Evolutionary conservation across 2,329 filamentous ascomycete species (phyloP).

Genomic region (Talaromyces sp.): DNA sequence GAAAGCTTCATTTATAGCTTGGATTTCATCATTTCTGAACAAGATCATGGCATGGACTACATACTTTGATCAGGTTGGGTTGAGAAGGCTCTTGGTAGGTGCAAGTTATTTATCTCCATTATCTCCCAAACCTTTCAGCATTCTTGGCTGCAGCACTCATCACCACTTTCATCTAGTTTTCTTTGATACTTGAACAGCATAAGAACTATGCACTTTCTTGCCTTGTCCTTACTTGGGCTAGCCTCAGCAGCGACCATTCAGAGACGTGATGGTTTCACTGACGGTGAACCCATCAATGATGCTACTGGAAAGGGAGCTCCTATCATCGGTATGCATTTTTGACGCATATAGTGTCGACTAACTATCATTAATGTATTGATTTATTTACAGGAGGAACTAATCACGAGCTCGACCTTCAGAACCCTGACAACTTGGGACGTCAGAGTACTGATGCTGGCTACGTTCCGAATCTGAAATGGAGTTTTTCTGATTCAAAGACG

Average conservation of each 20-base stretch:
- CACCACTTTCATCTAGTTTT: not conserved
- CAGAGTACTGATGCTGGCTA: slow-evolving; percentile 59
- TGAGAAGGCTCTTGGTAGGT: not conserved
- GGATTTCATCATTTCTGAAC: not conserved
- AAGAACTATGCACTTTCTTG: not conserved
- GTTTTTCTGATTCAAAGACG: slow-evolving; percentile 63
- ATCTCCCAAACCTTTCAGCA: not conserved
- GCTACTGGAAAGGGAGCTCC: slow-evolving; percentile 54
- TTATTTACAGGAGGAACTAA: slow-evolving; percentile 56
- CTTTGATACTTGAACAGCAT: not conserved
- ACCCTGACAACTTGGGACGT: slow-evolving; percentile 58
- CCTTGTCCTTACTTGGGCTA: slow-evolving; percentile 12
- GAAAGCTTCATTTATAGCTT: not conserved
- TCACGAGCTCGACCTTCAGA: slow-evolving; percentile 54
- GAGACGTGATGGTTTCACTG: slow-evolving; percentile 34
- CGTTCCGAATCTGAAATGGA: slow-evolving; percentile 65
- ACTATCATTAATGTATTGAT: not conserved
- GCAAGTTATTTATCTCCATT: not conserved
- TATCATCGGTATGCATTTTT: slow-evolving; percentile 47
- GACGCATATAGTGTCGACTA: not conserved
- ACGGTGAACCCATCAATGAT: slow-evolving; percentile 52
- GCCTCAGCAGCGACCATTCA: slow-evolving; percentile 13
- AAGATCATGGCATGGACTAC: not conserved
- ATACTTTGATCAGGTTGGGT: not conserved
- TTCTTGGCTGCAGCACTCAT: not conserved